These are phyloP conservation scores for Cajanus cajan DNA, from an alignment of 306 rosid species.

Conservation along the genomic window DNA sequence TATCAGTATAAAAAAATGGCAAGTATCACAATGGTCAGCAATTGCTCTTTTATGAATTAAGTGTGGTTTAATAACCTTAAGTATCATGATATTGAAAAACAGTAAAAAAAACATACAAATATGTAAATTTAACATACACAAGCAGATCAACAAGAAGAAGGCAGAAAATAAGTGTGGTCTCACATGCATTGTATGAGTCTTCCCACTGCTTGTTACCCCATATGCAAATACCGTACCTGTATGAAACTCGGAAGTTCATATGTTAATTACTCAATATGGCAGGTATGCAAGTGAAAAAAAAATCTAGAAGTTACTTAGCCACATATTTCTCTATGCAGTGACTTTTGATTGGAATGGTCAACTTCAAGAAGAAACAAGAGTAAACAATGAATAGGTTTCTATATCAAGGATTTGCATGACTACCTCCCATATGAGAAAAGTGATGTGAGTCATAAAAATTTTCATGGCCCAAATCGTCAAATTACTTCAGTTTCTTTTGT, in stretches of 20 bases:
- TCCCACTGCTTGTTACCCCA: constrained; percentile 99
- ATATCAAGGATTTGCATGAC: constrained; percentile 23
- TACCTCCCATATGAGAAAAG: not conserved
- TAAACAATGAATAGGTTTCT: constrained; percentile 16
- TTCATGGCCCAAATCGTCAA: constrained; percentile 17
- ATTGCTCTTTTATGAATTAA: constrained; percentile 13
- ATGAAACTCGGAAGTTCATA: constrained; percentile 30
- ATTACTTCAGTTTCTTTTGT: not conserved
- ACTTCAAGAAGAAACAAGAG: constrained; percentile 19
- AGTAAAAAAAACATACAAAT: not conserved
- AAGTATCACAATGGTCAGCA: constrained; percentile 2
- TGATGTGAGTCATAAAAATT: constrained; percentile 1
- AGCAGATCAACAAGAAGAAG: constrained; percentile 22
- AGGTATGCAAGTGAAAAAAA: constrained; percentile 26
- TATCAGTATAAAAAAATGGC: constrained; percentile 8
- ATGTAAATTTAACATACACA: constrained; percentile 1
- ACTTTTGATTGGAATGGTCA: constrained; percentile 22
- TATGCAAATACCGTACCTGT: constrained; percentile 97
- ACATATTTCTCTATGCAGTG: constrained; percentile 1
- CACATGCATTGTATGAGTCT: constrained; percentile 99
- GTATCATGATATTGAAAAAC: constrained; percentile 3
- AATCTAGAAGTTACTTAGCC: constrained; percentile 28
- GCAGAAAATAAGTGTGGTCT: constrained; percentile 39
- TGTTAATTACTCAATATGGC: constrained; percentile 23
- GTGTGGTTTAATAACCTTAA: not conserved